Conservation (phyloP, 2,329 filamentous ascomycete species). For the Verticillium tricorpus region DNA sequence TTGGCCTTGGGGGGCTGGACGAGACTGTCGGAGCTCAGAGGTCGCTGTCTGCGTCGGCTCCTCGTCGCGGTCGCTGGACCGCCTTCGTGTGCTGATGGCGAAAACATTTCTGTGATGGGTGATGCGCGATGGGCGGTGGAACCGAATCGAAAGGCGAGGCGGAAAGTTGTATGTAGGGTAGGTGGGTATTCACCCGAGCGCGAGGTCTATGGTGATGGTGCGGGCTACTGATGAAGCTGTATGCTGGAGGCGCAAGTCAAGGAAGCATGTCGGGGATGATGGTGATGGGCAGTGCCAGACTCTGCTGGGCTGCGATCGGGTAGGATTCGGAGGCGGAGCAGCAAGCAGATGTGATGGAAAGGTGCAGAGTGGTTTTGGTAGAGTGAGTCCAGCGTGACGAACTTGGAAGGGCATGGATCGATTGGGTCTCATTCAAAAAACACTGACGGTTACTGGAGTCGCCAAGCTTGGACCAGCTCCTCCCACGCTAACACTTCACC, state of each 20-base stretch:
- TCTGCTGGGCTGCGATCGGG: not conserved
- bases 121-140: not conserved
- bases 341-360: not conserved
- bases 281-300: not conserved
- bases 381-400: conserved; percentile 13
- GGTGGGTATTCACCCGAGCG: not conserved
- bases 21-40: conserved; percentile 49
- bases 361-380: not conserved
- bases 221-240: not conserved
- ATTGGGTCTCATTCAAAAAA: conserved; percentile 24
- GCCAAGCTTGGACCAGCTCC: conserved; percentile 31
- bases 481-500: not conserved
- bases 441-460: conserved; percentile 21
- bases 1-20: conserved; percentile 59
- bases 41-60: conserved; percentile 58
- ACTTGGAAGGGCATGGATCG: conserved; percentile 9
- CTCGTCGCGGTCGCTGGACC: conserved; percentile 53
- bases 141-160: not conserved
- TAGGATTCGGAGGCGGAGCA: not conserved
- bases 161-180: not conserved
- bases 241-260: not conserved
- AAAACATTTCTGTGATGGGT: conserved; percentile 48
- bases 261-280: not conserved
- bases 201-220: not conserved
- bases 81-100: conserved; percentile 45